Evolutionary conservation across 148 eudicot species (phyloP), one percentile per base, ranked within the genome.

Genomic region (Cornus controversa): DNA sequence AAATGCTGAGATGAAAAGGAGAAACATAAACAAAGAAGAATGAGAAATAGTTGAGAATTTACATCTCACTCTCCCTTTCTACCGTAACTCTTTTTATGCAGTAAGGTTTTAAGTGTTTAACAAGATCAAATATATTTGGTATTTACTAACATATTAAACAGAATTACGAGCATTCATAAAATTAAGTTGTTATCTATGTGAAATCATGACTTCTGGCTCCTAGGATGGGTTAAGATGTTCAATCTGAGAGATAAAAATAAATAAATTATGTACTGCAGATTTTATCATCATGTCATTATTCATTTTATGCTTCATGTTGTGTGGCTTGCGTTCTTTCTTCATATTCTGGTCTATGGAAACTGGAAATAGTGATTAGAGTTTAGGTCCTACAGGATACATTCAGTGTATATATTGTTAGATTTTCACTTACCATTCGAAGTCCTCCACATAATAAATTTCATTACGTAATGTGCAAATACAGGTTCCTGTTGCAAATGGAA

Each of bases 401-500:
- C 29, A 27, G 11, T 13, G 25, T 69, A 7, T 20, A 34, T 34
- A 29, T 42, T 67, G 70, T 20, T 20, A 0, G 64, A 60, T n/a
- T 18, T 18, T 60, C 64, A 60, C 18, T 60, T 60, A 6, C 24
- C 4, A n/a, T n/a, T 60, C 18, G 3, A 6, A 6, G 64, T 60
- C 20, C 23, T 60, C 24, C 23, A 18, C 9, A 18, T 18, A 60
- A 60, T 60, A 60, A 60, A 22, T 22, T 60, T n/a, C 29, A 66
- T 11, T 63, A 64, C 16, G 29, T 24, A 68, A 60, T 24, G 62
- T 34, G 31, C 54, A 27, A 37, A n/a, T 67, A 62, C 89, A 96
- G 99, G 99, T 96, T 82, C 99, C 99, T 69, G 99, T 96, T 79
- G 99, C 98, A 73, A 96, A 87, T 85, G 94, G 98, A 69, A 82